Conservation (phyloP, 208 protist genomes). For the Leptomonas seymouri region DNA sequence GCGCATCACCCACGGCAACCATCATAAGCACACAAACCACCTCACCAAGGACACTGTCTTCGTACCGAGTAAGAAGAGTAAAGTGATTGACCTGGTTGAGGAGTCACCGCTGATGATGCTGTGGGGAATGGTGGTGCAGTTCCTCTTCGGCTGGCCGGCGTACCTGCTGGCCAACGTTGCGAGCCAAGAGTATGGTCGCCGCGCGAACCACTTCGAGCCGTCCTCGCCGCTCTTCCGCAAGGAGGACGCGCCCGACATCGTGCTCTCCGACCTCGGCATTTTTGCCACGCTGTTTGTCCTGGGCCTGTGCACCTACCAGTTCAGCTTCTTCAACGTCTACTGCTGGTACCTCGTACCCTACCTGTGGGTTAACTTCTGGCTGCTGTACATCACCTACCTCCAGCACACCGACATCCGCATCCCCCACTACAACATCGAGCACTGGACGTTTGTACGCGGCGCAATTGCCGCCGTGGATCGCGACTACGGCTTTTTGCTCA, state of each 20-base stretch:
- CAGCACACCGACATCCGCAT: slow-evolving; percentile 94
- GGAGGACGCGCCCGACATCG: slow-evolving; percentile 67
- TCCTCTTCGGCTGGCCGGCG: slow-evolving; percentile 89
- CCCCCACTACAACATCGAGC: slow-evolving; percentile 88
- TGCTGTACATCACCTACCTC: slow-evolving; percentile 93
- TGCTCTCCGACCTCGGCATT: slow-evolving; percentile 78
- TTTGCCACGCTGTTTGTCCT: slow-evolving; percentile 55
- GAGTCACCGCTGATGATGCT: slow-evolving; percentile 71
- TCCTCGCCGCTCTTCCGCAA: slow-evolving; percentile 80
- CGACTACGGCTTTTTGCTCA: slow-evolving; percentile 83
- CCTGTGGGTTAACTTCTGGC: slow-evolving; percentile 92
- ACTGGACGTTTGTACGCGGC: slow-evolving; percentile 95
- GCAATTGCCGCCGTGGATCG: slow-evolving; percentile 93
- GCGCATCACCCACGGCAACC: slow-evolving; percentile 91
- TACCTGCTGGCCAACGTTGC: slow-evolving; percentile 88
- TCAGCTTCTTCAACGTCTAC: slow-evolving; percentile 58
- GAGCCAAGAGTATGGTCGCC: slow-evolving; percentile 72
- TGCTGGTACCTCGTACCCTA: slow-evolving; percentile 87
- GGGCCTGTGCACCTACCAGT: slow-evolving; percentile 39
- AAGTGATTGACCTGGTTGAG: slow-evolving; percentile 69
- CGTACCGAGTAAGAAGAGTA: slow-evolving; percentile 64
- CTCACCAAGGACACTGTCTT: slow-evolving; percentile 92
- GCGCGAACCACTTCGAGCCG: slow-evolving; percentile 86
- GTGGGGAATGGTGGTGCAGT: slow-evolving; percentile 56
- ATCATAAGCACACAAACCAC: slow-evolving; percentile 96